Evolutionary conservation across 371 early-diverging fungal species (phyloP).

Genomic region (Lichtheimia corymbifera): DNA sequence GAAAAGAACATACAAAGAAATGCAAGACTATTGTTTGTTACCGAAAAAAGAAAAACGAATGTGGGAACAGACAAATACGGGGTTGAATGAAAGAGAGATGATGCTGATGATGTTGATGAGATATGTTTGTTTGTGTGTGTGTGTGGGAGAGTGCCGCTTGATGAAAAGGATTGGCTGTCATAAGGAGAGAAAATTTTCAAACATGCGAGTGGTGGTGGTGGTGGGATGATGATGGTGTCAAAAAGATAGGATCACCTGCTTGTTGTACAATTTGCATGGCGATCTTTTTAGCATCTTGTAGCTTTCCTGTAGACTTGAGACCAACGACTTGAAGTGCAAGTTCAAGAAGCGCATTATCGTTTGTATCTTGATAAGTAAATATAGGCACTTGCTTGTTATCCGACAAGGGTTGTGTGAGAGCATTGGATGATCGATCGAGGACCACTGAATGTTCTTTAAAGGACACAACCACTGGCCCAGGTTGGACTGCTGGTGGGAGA

Average conservation of each 20-base stretch:
- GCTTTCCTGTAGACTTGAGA: slow-evolving; percentile 72
- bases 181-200: too few relatives aligned
- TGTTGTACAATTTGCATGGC: slow-evolving; percentile 71
- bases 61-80: too few relatives aligned
- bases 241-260: background rate
- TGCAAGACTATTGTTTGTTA: too few relatives aligned
- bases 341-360: slow-evolving; percentile 78
- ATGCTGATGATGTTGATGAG: too few relatives aligned
- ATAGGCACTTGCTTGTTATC: slow-evolving; percentile 27
- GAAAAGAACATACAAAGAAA: too few relatives aligned
- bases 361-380: slow-evolving; percentile 67
- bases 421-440: slow-evolving; percentile 22
- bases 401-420: too few relatives aligned
- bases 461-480: slow-evolving; percentile 74
- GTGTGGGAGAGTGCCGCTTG: too few relatives aligned
- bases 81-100: too few relatives aligned
- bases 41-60: too few relatives aligned
- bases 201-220: too few relatives aligned
- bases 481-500: slow-evolving; percentile 68
- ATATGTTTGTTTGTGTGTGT: too few relatives aligned
- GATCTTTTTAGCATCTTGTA: slow-evolving; percentile 66
- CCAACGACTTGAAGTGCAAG: slow-evolving; percentile 83
- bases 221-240: background rate
- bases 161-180: too few relatives aligned
- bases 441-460: slow-evolving; percentile 52